Conservation (phyloP, 768 basidiomycete species). For the Coprinopsis sp. region DNA sequence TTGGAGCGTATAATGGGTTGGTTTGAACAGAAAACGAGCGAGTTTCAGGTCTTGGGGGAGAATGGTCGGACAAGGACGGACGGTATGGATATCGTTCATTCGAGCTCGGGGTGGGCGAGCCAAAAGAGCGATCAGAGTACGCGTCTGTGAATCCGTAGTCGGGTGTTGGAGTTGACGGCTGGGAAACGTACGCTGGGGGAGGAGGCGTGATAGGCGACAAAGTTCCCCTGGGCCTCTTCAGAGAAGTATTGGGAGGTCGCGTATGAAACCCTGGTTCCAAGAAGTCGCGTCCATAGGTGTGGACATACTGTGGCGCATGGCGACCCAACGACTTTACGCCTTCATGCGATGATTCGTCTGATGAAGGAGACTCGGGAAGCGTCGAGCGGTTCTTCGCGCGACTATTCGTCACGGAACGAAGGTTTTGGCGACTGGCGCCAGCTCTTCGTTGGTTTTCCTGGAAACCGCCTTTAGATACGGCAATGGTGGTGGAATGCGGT, state of each 20-base stretch:
- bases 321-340: no score
- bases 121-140: not conserved
- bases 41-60: not conserved
- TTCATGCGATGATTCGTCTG: no score
- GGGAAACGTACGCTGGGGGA: slow-evolving; percentile 6
- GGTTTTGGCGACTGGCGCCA: not conserved
- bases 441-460: not conserved
- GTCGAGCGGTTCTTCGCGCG: no score
- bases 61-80: not conserved
- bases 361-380: no score
- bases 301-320: no score
- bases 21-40: no score
- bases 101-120: not conserved
- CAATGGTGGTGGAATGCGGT: not conserved
- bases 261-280: no score
- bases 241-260: no score
- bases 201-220: slow-evolving; percentile 7
- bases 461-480: not conserved
- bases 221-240: not conserved
- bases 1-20: no score
- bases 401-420: no score
- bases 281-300: no score
- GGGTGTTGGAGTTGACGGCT: not conserved
- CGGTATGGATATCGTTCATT: not conserved
- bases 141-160: not conserved